These are phyloP conservation scores for Tritrichomonas musculus DNA, from an alignment of 208 protist genomes.

Conservation along the genomic window DNA sequence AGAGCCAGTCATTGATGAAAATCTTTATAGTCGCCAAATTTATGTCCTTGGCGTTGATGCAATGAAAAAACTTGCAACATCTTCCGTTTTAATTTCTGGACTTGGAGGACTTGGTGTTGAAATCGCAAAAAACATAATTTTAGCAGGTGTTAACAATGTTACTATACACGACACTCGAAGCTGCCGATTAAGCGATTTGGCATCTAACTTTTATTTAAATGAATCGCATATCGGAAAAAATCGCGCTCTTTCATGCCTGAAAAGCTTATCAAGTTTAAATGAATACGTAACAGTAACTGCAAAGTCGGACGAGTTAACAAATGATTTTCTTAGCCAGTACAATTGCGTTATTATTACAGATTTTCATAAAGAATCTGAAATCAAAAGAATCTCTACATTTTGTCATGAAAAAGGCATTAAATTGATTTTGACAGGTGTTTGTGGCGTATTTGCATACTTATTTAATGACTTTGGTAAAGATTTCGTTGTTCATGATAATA, in stretches of 20 bases:
- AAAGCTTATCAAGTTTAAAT: slow-evolving; percentile 72
- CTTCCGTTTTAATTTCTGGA: slow-evolving; percentile 51
- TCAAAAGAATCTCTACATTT: slow-evolving; percentile 41
- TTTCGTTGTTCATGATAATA: slow-evolving; percentile 46
- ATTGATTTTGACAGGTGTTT: slow-evolving; percentile 44
- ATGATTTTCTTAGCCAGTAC: background rate
- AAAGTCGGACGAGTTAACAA: background rate
- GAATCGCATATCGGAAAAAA: slow-evolving; percentile 67
- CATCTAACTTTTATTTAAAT: slow-evolving; percentile 70
- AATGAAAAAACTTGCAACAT: slow-evolving; percentile 61
- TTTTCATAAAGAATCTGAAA: background rate
- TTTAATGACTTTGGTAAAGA: slow-evolving; percentile 54
- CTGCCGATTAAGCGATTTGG: slow-evolving; percentile 59
- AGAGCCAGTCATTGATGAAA: slow-evolving; percentile 55
- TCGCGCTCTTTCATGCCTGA: slow-evolving; percentile 51
- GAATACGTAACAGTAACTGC: slow-evolving; percentile 57
- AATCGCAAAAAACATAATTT: slow-evolving; percentile 79
- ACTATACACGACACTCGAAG: slow-evolving; percentile 64
- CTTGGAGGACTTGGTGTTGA: slow-evolving; percentile 71
- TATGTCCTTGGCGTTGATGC: slow-evolving; percentile 72
- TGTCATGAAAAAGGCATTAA: slow-evolving; percentile 43
- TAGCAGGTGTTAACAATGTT: slow-evolving; percentile 71
- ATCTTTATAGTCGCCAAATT: slow-evolving; percentile 63
- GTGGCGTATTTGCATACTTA: slow-evolving; percentile 51
- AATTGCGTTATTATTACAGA: background rate